Evolutionary conservation across 2,329 filamentous ascomycete species (phyloP).

Genomic region (Fusarium sarcochroum): DNA sequence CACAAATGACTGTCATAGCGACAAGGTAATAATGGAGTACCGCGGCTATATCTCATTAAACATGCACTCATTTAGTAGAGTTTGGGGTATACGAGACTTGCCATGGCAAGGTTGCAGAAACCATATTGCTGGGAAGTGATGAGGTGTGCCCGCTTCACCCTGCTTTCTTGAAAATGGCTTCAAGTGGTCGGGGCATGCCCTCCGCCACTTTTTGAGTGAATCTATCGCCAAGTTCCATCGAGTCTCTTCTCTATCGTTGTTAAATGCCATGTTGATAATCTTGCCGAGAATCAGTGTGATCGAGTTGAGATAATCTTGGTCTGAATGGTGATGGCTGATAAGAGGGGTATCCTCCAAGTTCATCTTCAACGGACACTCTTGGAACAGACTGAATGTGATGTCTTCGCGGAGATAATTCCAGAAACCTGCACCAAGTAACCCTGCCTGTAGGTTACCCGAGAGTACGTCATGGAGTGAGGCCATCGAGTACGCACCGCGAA

Average conservation of each 20-base stretch:
- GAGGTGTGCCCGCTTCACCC: neutral
- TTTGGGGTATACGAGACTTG: conserved; percentile 36
- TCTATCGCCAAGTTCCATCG: conserved; percentile 44
- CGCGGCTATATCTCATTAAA: conserved; percentile 52
- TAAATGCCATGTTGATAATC: conserved; percentile 59
- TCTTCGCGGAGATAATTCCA: conserved; percentile 68
- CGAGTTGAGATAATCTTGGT: conserved; percentile 54
- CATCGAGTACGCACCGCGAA: conserved; percentile 63
- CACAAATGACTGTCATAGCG: conserved; percentile 51
- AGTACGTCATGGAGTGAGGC: conserved; percentile 50
- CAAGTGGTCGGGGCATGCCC: conserved; percentile 50
- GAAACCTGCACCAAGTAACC: conserved; percentile 58
- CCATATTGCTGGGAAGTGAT: conserved; percentile 56
- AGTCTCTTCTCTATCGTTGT: neutral
- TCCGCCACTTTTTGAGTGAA: conserved; percentile 51
- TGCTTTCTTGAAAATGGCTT: conserved; percentile 49
- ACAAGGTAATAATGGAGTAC: conserved; percentile 60
- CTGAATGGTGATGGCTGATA: conserved; percentile 32
- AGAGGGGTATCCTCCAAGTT: conserved; percentile 48
- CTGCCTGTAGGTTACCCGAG: conserved; percentile 41
- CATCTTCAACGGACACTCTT: conserved; percentile 59
- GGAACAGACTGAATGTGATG: conserved; percentile 66
- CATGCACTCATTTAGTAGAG: fast-evolving
- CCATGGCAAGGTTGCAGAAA: conserved; percentile 60
- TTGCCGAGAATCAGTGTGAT: conserved; percentile 60